Evolutionary conservation across 2,329 filamentous ascomycete genomes (phyloP).

Genomic region (Colletotrichum higginsianum): DNA sequence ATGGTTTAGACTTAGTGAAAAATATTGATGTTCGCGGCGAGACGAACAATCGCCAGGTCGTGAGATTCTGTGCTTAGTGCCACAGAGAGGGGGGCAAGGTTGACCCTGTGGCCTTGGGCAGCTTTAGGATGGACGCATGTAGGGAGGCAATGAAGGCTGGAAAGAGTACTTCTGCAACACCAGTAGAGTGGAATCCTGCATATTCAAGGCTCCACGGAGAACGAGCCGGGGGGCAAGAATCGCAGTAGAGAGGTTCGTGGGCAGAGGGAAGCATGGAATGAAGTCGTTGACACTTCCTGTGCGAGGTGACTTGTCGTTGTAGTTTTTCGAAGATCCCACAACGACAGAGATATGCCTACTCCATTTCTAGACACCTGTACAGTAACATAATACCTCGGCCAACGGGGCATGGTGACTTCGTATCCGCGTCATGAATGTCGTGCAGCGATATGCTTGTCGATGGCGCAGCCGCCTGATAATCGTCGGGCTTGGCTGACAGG

Average conservation of each 20-base stretch:
- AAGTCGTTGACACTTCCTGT: constrained; percentile 11
- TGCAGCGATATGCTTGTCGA: not conserved
- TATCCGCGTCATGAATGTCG: not conserved
- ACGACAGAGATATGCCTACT: too few species aligned
- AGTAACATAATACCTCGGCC: not conserved
- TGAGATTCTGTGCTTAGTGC: not conserved
- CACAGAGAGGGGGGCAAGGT: constrained; percentile 1
- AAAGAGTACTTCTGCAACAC: constrained; percentile 8
- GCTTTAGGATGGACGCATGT: not conserved
- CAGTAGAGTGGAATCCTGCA: not conserved
- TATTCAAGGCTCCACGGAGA: not conserved
- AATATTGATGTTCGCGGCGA: not conserved
- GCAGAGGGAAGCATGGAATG: constrained; percentile 3
- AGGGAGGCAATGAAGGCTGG: not conserved
- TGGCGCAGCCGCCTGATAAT: not conserved
- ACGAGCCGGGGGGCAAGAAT: not conserved
- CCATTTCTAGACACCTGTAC: not conserved
- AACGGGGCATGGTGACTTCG: not conserved
- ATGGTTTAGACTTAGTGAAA: constrained; percentile 5
- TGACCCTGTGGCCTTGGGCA: constrained; percentile 4
- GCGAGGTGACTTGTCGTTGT: not conserved
- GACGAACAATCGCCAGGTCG: not conserved
- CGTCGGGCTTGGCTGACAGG: not conserved
- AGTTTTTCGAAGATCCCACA: not conserved
- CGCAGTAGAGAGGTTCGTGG: not conserved